Base-by-base conservation (phyloP, 164 flowering plant genomes). In the Vitis amurensis region DNA sequence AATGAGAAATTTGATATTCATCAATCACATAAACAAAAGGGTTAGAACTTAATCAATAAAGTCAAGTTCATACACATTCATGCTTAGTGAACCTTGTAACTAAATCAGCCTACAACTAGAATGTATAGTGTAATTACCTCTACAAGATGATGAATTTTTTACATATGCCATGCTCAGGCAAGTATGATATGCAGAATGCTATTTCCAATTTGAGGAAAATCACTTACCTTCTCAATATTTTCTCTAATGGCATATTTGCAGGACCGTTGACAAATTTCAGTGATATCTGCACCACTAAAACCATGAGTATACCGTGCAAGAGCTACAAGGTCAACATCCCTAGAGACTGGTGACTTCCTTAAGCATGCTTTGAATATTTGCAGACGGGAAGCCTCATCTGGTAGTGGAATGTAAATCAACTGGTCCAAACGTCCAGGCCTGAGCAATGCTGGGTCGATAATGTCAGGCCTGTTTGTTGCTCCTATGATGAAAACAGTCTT, bases 351-450 rank as follows among this genome's bases (percentile, higher is more conserved):
- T 9, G 91, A 88, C 63, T 86, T 88, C 50, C 91, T 71, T 55
- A 88, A 66, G 59, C 89, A 84, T 7, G 91, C 78, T 78, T 84
- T 84, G 66, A 88, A 88, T 13, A 88, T 88, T 72, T 88, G 88
- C 59, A 70, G 83, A 17, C 89, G 88, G 30, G 91, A 86, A 14
- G 79, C 87, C 67, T 88, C 88, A 75, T 88, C 91, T 23, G 91
- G 91, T 10, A 88, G 78, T 14, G 89, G 91, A 53, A 88, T 88
- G 74, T 86, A 88, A 31, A 88, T 84, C 74, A 88, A 57, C 73
- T 88, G 91, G 78, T 84, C 92, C 8, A 88, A 74, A 65, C 92
- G 87, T 47, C 92, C 92, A 16, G 92, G 92, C 74, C 92, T 77
- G 23, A 88, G 88, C 68, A 88, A 63, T 49, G 89, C 92, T 1